These are phyloP conservation scores for Yamadazyma aaseri DNA, from an alignment of 1,139 yeast genomes.

Conservation along the genomic window DNA sequence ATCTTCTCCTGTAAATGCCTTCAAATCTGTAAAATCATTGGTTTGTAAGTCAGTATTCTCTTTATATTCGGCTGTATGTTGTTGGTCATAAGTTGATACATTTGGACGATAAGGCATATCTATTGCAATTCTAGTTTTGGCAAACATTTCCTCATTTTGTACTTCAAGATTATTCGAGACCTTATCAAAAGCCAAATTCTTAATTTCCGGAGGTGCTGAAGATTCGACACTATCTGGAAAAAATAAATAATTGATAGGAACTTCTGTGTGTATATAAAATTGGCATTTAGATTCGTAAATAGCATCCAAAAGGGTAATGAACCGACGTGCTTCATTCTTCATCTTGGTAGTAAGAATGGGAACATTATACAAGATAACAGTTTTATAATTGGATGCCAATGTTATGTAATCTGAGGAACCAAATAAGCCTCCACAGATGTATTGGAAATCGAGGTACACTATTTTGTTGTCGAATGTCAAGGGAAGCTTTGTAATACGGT, in stretches of 20 bases:
- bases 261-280: slow-evolving; percentile 51
- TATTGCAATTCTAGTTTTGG: slow-evolving; percentile 60
- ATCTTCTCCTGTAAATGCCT: slow-evolving; percentile 74
- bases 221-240: slow-evolving; percentile 49
- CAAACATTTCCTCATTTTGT: slow-evolving; percentile 69
- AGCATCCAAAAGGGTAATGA: slow-evolving; percentile 67
- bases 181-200: slow-evolving; percentile 13
- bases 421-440: slow-evolving; percentile 57
- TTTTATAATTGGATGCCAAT: slow-evolving; percentile 56
- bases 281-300: slow-evolving; percentile 67
- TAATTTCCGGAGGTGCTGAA: slow-evolving; percentile 17
- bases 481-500: slow-evolving; percentile 51
- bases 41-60: slow-evolving; percentile 21
- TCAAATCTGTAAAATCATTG: slow-evolving; percentile 45
- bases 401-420: slow-evolving; percentile 74
- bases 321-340: slow-evolving; percentile 69
- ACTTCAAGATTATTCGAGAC: slow-evolving; percentile 35
- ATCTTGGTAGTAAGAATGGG: slow-evolving; percentile 57
- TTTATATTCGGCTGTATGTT: slow-evolving; percentile 33
- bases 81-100: slow-evolving; percentile 56
- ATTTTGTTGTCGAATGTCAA: slow-evolving; percentile 35
- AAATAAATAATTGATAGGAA: slow-evolving; percentile 50
- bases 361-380: slow-evolving; percentile 58
- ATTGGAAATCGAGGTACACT: slow-evolving; percentile 52
- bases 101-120: slow-evolving; percentile 70